Percentiles rank a stretch among this genome's conserved stretches.
Conservation (phyloP, 2,329 filamentous ascomycete species). For the Gaeumannomyces tritici region DNA sequence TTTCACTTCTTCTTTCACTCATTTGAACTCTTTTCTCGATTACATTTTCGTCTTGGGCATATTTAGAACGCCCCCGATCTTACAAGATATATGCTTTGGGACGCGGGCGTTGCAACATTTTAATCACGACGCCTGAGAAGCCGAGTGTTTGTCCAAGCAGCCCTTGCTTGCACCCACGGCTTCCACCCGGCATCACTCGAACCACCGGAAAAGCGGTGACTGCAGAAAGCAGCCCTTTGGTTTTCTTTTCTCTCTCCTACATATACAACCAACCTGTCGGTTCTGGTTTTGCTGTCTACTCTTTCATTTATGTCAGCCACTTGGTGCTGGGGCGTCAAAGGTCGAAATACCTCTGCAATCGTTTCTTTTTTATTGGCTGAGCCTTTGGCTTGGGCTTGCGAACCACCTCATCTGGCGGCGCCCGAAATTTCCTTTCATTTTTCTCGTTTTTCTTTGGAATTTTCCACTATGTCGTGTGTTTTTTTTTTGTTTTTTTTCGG, state of each 20-base stretch:
- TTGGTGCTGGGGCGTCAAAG: neutral
- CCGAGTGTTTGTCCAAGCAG: neutral
- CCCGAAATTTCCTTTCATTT: neutral
- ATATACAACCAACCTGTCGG: neutral
- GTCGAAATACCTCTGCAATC: neutral
- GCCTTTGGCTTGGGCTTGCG: neutral
- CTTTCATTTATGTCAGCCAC: neutral
- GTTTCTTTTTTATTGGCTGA: neutral
- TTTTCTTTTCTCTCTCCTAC: neutral
- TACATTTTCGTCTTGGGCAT: neutral
- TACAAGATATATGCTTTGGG: neutral
- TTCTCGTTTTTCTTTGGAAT: neutral
- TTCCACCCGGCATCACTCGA: too few species aligned
- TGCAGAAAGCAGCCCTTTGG: neutral
- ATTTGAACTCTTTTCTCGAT: neutral
- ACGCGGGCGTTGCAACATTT: neutral
- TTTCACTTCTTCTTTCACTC: neutral
- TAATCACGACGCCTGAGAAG: neutral
- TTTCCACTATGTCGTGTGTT: too few species aligned
- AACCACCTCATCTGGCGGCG: too few species aligned
- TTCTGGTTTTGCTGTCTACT: neutral
- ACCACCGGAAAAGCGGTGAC: too few species aligned
- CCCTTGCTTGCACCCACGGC: neutral
- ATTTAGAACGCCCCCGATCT: neutral
- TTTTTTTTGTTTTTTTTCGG: neutral